These are phyloP conservation scores for Auriscalpium orientale DNA, from an alignment of 768 basidiomycete species.

Conservation along the genomic window DNA sequence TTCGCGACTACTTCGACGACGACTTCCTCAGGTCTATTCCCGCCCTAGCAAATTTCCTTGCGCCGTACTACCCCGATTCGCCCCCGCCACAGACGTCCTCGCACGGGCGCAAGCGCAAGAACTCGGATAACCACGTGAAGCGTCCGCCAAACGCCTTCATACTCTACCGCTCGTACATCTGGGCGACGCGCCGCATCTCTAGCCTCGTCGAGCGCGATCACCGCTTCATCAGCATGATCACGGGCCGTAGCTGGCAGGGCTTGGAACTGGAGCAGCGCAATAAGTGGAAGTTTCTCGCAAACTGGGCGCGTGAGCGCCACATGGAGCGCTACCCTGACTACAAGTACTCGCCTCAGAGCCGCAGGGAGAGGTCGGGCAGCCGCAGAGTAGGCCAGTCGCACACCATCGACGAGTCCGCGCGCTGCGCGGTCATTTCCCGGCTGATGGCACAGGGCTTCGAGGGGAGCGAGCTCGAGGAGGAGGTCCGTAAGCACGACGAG, in stretches of 20 bases:
- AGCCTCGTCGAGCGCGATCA: slow-evolving; percentile 53
- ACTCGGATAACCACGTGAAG: slow-evolving; percentile 47
- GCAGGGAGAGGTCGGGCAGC: slow-evolving; percentile 26
- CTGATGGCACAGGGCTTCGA: slow-evolving; percentile 28
- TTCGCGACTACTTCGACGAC: neutral
- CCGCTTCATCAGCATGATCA: slow-evolving; percentile 67
- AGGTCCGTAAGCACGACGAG: slow-evolving; percentile 18
- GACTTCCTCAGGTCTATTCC: slow-evolving; percentile 13
- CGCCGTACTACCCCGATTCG: slow-evolving; percentile 12
- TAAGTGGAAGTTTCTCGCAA: slow-evolving; percentile 28
- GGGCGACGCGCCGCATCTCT: slow-evolving; percentile 37
- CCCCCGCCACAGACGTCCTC: slow-evolving; percentile 28
- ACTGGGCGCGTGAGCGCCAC: slow-evolving; percentile 39
- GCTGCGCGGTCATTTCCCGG: slow-evolving; percentile 31
- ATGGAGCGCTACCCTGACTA: slow-evolving; percentile 48
- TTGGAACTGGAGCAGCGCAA: too few relatives aligned
- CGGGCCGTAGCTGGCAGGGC: slow-evolving; percentile 27
- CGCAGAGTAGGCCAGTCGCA: slow-evolving; percentile 23
- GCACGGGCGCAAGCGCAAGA: slow-evolving; percentile 34
- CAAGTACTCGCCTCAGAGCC: slow-evolving; percentile 48
- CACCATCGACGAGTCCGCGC: slow-evolving; percentile 26
- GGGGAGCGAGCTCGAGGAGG: slow-evolving; percentile 22
- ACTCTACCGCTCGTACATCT: slow-evolving; percentile 65
- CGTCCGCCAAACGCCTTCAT: slow-evolving; percentile 86
- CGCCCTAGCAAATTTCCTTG: slow-evolving; percentile 10